phyloP scores from a whole-genome alignment of 306 rosid species.

The Vigna nakashimae region DNA sequence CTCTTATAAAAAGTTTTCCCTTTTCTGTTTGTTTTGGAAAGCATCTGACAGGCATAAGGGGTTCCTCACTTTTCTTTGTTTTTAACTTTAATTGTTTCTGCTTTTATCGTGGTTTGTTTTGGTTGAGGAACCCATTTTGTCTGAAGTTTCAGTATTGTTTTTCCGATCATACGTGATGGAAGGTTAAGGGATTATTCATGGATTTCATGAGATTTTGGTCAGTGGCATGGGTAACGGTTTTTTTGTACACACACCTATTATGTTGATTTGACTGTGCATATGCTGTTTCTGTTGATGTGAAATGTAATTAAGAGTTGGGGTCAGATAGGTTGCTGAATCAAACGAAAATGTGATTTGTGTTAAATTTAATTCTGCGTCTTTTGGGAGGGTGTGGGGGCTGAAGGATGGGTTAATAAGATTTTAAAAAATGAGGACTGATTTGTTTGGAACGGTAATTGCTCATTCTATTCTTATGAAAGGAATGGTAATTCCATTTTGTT shows the following conservation, averaged over 20 bases:
- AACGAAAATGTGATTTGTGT: background rate
- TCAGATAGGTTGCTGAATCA: background rate
- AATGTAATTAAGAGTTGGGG: background rate
- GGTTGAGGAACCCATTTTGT: constrained; percentile 9
- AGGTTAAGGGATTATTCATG: background rate
- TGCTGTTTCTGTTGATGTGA: background rate
- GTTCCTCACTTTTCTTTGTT: background rate
- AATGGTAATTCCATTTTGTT: background rate
- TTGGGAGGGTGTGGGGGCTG: background rate
- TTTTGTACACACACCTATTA: background rate
- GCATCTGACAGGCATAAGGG: background rate
- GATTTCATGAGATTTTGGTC: background rate
- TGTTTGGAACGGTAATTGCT: background rate
- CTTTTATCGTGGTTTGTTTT: background rate
- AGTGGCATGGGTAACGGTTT: background rate
- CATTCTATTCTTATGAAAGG: background rate
- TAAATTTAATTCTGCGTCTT: background rate
- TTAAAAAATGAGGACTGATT: background rate
- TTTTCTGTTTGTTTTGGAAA: background rate
- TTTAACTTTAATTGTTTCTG: background rate
- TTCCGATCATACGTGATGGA: background rate
- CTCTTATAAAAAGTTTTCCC: background rate
- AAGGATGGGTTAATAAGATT: background rate
- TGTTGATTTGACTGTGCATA: background rate
- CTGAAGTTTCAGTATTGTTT: background rate